Evolutionary conservation across 176 grass and related monocot genomes (phyloP).

Genomic region (Themeda triandra): DNA sequence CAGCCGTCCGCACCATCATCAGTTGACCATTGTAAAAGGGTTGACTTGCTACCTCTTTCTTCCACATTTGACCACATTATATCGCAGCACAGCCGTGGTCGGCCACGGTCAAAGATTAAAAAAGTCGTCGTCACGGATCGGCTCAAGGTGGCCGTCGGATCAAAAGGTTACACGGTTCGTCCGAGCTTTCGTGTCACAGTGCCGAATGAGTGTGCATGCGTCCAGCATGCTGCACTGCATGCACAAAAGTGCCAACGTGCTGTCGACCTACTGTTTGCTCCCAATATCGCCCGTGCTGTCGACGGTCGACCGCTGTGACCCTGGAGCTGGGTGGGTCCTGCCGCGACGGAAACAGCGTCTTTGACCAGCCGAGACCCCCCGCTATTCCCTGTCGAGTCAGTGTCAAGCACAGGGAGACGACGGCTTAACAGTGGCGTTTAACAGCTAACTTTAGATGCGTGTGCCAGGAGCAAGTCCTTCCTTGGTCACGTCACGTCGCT

Average conservation of each 20-base stretch:
- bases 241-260: background rate
- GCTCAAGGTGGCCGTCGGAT: background rate
- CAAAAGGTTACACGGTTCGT: too few species aligned
- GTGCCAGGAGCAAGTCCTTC: too few species aligned
- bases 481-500: background rate
- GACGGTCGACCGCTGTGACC: background rate
- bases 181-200: background rate
- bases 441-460: background rate
- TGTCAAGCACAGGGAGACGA: conserved; percentile 3
- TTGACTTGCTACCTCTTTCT: too few species aligned
- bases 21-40: too few species aligned
- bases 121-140: background rate
- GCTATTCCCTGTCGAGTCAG: background rate
- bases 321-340: background rate
- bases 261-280: background rate
- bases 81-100: too few species aligned
- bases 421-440: background rate
- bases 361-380: background rate
- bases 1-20: too few species aligned
- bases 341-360: background rate
- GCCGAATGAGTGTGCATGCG: background rate
- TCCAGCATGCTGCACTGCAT: too few species aligned
- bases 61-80: too few species aligned
- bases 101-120: background rate
- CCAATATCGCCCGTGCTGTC: background rate